phyloP scores from a whole-genome alignment of 2,329 filamentous ascomycete species.

The Paracamarosporium sp. region DNA sequence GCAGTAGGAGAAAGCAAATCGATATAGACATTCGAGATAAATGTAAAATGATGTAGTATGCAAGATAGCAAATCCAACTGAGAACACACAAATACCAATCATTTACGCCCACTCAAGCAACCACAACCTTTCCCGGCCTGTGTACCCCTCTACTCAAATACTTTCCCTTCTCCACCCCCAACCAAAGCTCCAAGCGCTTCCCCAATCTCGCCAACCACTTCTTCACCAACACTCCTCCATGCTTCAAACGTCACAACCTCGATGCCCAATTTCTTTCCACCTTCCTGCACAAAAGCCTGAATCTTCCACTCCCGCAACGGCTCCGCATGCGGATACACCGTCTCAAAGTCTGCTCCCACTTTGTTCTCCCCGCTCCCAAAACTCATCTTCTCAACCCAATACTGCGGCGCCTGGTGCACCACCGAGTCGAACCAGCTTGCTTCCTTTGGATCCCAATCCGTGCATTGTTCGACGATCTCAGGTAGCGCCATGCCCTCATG shows the following conservation, averaged over 20 bases:
- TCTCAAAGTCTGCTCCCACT: constrained; percentile 56
- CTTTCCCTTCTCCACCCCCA: constrained; percentile 23
- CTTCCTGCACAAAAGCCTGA: constrained; percentile 62
- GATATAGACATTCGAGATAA: too few species aligned
- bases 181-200: constrained; percentile 32
- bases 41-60: too few species aligned
- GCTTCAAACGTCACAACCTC: constrained; percentile 67
- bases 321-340: constrained; percentile 59
- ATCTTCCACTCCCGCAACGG: constrained; percentile 61
- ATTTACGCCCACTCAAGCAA: background rate
- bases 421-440: constrained; percentile 46
- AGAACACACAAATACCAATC: too few species aligned
- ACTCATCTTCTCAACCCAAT: constrained; percentile 64
- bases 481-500: constrained; percentile 47
- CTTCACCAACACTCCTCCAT: constrained; percentile 60
- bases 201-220: constrained; percentile 55
- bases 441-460: constrained; percentile 34
- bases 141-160: constrained; percentile 19
- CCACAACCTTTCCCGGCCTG: background rate
- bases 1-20: too few species aligned
- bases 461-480: constrained; percentile 44
- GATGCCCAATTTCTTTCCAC: constrained; percentile 59
- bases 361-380: constrained; percentile 45
- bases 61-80: too few species aligned
- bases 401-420: constrained; percentile 47